Evolutionary conservation across 441 rosid species (phyloP), one percentile per base, ranked within the genome.

Genomic region (Euphorbia celastroides): DNA sequence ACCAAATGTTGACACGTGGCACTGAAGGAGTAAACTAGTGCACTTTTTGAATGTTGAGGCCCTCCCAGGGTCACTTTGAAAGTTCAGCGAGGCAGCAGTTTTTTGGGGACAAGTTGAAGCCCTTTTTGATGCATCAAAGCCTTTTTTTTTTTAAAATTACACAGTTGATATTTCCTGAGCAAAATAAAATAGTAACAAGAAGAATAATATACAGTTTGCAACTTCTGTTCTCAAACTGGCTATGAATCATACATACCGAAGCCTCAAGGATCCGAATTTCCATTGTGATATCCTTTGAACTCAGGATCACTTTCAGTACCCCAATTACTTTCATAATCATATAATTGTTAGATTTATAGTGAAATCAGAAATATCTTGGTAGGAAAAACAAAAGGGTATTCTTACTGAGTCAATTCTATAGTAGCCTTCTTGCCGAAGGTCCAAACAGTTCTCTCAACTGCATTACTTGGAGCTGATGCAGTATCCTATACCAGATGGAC

Each of bases 221-320:
- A 20, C 42, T 2, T 41, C 23, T 5, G 38, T 12, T 36, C 26
- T 12, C 32, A 60, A 59, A 13, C 50, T 57, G 27, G 2, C 10
- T 7, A 57, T 38, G 57, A 70, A 57, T 58, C 42, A 50, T 52
- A 57, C 78, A 58, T 85, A 93, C 97, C 98, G 69, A 90, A 90
- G 71, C 98, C 97, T 66, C 84, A 82, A 75, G 96, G 98, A 42
- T 93, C 97, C 7, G 96, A 80, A 78, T 93, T 90, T 70, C 98
- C 97, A 77, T 78, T 87, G 79, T 93, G 97, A 76, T 93, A 93
- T 62, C 92, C 94, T 80, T 85, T 86, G 77, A 93, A 90, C 32
- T 85, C 95, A 9, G 90, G 83, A 81, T 90, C 92, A 61, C 79
- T 88, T 80, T 93, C 98, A 42, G 95, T 93, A 26, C 97, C 98